Base-by-base conservation (phyloP, 805 yeast genomes). In the Candida qinlingensis region DNA sequence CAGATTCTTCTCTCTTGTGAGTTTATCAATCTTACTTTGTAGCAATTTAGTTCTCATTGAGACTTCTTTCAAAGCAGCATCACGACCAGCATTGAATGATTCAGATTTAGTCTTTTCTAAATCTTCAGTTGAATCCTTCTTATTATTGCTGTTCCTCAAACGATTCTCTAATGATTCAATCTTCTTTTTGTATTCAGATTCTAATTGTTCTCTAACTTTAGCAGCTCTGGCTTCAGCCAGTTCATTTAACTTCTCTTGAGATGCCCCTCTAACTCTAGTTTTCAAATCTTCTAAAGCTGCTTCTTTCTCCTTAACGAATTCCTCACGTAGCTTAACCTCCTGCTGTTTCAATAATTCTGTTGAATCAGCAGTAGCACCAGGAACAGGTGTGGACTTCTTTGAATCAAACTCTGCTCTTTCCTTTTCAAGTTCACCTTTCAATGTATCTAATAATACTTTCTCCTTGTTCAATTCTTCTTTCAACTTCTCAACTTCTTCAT, bases 21-120 rank as follows among this genome's bases (percentile, higher is more conserved):
- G 51, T 13, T 63, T 65, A 12, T 64, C 68, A 11, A 76, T 50
- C 53, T 74, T 70, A n/a, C 61, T 53, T 41, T 66, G 75, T 38
- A 84, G 60, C n/a, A 68, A 66, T 39, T 68, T 66, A 35, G 64
- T 63, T 42, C 70, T 70, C 57, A 68, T 69, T 1, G 70, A 69
- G 57, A 66, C 54, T 66, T 67, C 62, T 54, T 51, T 60, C 51
- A 57, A 29, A 7, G 63, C 54, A 2, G 63, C 57, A 27, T 59
- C 55, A 46, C 61, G 59, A 12, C 60, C 65, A 30, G 56, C 49
- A 6, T 53, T 53, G 13, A 51, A 46, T 13, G 54, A 54, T 31
- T 54, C 48, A 38, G 54, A 52, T 43, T 53, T 57, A 27, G 43
- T 39, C 10, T 45, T 55, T 19, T 67, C 61, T 29, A 69, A 48